Conservation (phyloP, 2,329 filamentous ascomycete genomes). For the Periglandula ipomoeae region DNA sequence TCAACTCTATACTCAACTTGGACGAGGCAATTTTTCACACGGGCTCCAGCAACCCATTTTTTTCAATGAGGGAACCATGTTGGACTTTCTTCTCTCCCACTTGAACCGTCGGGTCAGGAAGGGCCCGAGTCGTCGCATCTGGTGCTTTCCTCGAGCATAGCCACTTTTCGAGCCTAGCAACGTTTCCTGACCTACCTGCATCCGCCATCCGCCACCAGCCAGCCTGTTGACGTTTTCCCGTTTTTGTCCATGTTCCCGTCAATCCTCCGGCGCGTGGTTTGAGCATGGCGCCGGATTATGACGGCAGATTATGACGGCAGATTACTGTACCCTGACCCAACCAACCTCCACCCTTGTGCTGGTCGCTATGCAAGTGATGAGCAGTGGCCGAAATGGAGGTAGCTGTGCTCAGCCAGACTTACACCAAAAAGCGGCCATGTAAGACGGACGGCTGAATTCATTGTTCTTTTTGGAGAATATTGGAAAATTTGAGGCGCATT, state of each 20-base stretch:
- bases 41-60: neutral
- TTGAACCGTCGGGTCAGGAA: neutral
- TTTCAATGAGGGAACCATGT: neutral
- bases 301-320: too few species aligned
- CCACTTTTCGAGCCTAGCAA: neutral
- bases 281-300: neutral
- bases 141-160: neutral
- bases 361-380: neutral
- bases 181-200: too few species aligned
- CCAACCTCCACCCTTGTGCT: neutral
- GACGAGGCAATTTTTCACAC: conserved; percentile 6
- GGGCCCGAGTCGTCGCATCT: neutral
- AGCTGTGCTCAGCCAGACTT: conserved; percentile 1
- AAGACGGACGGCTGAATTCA: neutral
- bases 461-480: conserved; percentile 1
- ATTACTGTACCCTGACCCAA: neutral
- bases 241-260: neutral
- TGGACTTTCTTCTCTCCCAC: neutral
- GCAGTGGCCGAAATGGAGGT: conserved; percentile 9
- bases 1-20: conserved; percentile 1
- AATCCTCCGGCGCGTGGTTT: too few species aligned
- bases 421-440: conserved; percentile 7
- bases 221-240: neutral
- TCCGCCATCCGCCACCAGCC: neutral
- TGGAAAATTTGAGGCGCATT: neutral